A percentile compares a stretch with the other conserved stretches of the same genome.
Evolutionary conservation across 1,139 yeast genomes (phyloP).

Genomic region (Suhomyces ambrosiae): DNA sequence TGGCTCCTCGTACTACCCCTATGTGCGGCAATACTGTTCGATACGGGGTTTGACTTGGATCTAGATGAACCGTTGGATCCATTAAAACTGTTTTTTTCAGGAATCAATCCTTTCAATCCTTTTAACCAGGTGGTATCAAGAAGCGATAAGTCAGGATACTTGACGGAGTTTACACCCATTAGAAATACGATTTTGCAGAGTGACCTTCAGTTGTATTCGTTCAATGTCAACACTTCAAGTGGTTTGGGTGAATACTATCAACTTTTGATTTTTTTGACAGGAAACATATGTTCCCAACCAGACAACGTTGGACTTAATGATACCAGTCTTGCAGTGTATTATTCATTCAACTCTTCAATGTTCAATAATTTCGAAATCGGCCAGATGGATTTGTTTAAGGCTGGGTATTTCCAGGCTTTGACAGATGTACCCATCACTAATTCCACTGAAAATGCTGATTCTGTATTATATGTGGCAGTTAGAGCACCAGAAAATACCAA

Average conservation of each 20-base stretch:
- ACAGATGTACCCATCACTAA: conserved; percentile 40
- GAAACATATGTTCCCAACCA: conserved; percentile 60
- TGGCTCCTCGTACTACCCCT: conserved; percentile 5
- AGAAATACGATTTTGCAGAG: conserved; percentile 40
- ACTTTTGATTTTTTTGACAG: conserved; percentile 58
- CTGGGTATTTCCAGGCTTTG: conserved; percentile 60
- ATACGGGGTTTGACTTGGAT: conserved; percentile 10
- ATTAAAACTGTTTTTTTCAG: background rate
- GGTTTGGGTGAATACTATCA: conserved; percentile 55
- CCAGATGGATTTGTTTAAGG: conserved; percentile 33
- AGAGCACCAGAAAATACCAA: conserved; percentile 46
- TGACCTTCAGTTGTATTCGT: conserved; percentile 46
- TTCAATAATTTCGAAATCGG: conserved; percentile 33
- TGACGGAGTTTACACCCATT: conserved; percentile 50
- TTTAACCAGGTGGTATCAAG: background rate
- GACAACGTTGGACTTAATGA: conserved; percentile 26
- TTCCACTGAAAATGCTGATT: conserved; percentile 16
- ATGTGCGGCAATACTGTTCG: conserved; percentile 4
- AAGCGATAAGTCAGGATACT: conserved; percentile 25
- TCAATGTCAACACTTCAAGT: conserved; percentile 45
- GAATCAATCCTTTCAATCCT: background rate
- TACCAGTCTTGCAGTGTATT: conserved; percentile 50
- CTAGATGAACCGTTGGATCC: conserved; percentile 5
- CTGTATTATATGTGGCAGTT: conserved; percentile 51
- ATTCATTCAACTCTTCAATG: conserved; percentile 50